phyloP scores from a whole-genome alignment of 2,329 filamentous ascomycete genomes.

The Pseudogymnoascus sp. region DNA sequence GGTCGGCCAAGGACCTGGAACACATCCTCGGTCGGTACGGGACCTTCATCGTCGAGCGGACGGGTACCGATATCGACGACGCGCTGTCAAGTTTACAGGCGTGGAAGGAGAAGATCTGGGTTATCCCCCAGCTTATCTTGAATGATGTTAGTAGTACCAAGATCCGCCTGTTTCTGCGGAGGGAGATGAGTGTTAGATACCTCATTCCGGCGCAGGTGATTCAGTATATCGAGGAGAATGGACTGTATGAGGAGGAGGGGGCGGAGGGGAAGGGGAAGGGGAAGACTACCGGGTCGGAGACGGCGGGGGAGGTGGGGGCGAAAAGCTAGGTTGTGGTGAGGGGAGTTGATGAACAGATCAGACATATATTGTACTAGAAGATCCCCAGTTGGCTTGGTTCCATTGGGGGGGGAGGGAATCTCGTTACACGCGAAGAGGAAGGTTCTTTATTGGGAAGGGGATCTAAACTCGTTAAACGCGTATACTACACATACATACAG shows the following conservation, averaged over 20 bases:
- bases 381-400: not conserved
- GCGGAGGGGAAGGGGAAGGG: constrained; percentile 19
- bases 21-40: constrained; percentile 74
- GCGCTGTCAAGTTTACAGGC: constrained; percentile 72
- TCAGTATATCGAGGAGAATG: constrained; percentile 60
- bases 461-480: constrained; percentile 4
- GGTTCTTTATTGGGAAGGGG: not conserved
- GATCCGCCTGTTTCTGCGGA: constrained; percentile 70
- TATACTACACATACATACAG: not conserved
- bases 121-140: constrained; percentile 80
- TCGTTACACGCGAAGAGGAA: not conserved
- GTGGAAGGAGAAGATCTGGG: constrained; percentile 79
- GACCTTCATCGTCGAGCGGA: constrained; percentile 78
- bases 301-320: not conserved
- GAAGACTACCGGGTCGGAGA: constrained; percentile 9
- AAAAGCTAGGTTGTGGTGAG: not conserved
- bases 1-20: constrained; percentile 76
- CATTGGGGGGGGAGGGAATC: not conserved
- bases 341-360: not conserved
- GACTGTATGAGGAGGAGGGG: constrained; percentile 48
- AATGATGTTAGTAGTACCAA: constrained; percentile 78
- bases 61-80: constrained; percentile 81
- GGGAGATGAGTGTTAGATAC: constrained; percentile 76
- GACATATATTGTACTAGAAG: not conserved
- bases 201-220: constrained; percentile 66